Evolutionary conservation across 2,329 filamentous ascomycete genomes (phyloP), one percentile per base, ranked within the genome.

Genomic region (Blastomyces percursus): DNA sequence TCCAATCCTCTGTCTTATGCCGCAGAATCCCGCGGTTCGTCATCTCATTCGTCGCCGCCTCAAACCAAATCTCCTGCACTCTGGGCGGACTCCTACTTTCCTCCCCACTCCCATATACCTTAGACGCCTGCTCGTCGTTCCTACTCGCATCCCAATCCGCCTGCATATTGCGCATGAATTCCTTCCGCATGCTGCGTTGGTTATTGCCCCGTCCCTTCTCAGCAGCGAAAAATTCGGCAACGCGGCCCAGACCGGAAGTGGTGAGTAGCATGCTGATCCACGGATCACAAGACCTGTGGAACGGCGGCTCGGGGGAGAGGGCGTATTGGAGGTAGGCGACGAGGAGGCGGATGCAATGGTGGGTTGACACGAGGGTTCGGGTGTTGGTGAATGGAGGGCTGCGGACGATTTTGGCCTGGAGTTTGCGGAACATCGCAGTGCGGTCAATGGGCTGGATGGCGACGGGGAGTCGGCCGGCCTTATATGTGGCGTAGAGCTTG

Each of bases 141-240:
- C 72, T 71, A 62, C 74, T 70, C 38, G 65, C 64, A 51, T 67
- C 73, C 66, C 73, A 73, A 62, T 77, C 75, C n/a, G 70, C 67
- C 59, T 76, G 70, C 61, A 77, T 77, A 55, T 76, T 77, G 55
- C 71, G 69, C 75, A 77, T 78, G 63, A 78, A 78, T 40, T 75
- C 73, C 65, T 72, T 77, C 32, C 75, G 72, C 64, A 77, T 74
- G 63, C 71, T 66, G 27, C 75, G 71, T 63, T 75, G 75, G 61
- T 70, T 76, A 35, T 72, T 71, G 4, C 75, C 75, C 44, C 76
- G 73, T 6, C 75, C 75, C 40, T 77, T 77, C 62, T 77, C 76
- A 0, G 76, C 76, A 1, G 75, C 76, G 66, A 78, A 76, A 61
- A 73, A 77, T 61, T 78, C 75, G 40, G 75, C 72, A 8, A 76